These are phyloP conservation scores for Petunia secreta DNA, from an alignment of 257 asterid genomes.

Conservation along the genomic window DNA sequence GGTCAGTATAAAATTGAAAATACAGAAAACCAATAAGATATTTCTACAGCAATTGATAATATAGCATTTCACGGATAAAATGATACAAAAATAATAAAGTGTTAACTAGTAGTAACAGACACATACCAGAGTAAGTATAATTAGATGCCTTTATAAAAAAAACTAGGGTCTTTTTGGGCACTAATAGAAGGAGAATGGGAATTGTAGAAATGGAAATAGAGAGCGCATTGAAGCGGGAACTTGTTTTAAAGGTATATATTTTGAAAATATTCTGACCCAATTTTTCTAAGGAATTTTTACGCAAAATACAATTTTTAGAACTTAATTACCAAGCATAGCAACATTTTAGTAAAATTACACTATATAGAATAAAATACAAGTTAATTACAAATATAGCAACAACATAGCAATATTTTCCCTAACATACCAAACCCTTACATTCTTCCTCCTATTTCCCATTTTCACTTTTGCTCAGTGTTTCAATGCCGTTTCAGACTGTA, in stretches of 20 bases:
- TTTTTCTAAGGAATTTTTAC: too few species aligned
- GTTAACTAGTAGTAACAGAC: neutral
- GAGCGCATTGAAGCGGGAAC: neutral
- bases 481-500: too few species aligned
- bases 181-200: neutral
- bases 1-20: neutral
- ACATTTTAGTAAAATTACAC: too few species aligned
- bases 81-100: neutral
- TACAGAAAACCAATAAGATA: neutral
- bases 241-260: neutral
- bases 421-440: too few species aligned
- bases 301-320: too few species aligned
- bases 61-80: neutral
- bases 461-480: too few species aligned
- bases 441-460: too few species aligned
- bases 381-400: too few species aligned
- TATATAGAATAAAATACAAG: too few species aligned
- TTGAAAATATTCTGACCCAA: neutral
- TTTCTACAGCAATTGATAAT: neutral
- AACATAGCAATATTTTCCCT: too few species aligned
- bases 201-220: neutral
- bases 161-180: neutral
- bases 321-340: too few species aligned
- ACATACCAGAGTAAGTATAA: neutral
- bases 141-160: neutral